phyloP scores from a whole-genome alignment of 148 eudicot species.

The Rhododendron kiyosumense region DNA sequence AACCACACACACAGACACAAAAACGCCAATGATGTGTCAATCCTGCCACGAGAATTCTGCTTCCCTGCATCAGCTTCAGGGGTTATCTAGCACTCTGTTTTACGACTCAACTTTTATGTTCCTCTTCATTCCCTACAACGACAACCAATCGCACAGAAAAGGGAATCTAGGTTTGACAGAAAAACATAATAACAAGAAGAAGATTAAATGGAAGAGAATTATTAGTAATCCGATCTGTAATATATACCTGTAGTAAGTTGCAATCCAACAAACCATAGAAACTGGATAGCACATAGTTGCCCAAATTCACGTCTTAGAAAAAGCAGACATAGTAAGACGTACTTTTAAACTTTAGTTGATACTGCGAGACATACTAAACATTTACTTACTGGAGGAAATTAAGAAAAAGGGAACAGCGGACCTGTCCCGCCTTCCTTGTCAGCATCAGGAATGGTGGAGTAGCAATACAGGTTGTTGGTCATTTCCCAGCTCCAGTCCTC shows the following conservation, averaged over 20 bases:
- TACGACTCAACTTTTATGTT: background rate
- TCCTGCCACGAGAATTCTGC: background rate
- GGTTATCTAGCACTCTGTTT: background rate
- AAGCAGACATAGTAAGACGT: background rate
- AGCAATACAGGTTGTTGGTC: conserved; percentile 50
- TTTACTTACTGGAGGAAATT: background rate
- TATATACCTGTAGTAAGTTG: too few relatives aligned
- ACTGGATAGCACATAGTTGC: background rate
- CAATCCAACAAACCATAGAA: background rate
- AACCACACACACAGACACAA: background rate
- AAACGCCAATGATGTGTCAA: background rate
- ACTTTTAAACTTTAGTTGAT: background rate
- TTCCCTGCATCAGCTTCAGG: background rate
- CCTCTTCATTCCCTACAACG: background rate
- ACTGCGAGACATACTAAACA: background rate
- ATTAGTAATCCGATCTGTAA: background rate
- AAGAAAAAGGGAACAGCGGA: conserved; percentile 28
- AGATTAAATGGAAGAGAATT: background rate
- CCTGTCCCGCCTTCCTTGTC: conserved; percentile 74
- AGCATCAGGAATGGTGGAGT: conserved; percentile 68
- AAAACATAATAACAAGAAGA: background rate
- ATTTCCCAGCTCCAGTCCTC: conserved; percentile 91
- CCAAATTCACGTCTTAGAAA: background rate
- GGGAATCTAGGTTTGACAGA: background rate
- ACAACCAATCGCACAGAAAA: background rate